Evolutionary conservation across 805 yeast genomes (phyloP).

Genomic region (Myxozyma lipomycoides): DNA sequence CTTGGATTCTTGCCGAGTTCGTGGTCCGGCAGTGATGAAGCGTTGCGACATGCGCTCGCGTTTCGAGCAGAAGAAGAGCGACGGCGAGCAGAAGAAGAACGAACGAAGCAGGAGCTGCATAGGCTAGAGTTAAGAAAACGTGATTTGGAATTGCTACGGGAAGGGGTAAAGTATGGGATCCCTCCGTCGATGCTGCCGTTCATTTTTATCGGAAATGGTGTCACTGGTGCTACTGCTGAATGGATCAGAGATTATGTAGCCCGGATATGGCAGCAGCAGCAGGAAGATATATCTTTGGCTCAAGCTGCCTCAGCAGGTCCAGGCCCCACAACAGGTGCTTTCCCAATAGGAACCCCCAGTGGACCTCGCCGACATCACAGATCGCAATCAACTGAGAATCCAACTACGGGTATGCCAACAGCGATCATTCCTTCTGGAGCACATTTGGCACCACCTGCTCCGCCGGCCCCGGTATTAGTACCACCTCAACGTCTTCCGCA

Average conservation of each 20-base stretch:
- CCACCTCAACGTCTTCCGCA: constrained; percentile 11
- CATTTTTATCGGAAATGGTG: constrained; percentile 44
- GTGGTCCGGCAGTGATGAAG: constrained; percentile 28
- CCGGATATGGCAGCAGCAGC: constrained; percentile 26
- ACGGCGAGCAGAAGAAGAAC: constrained; percentile 57
- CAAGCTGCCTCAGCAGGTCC: constrained; percentile 8
- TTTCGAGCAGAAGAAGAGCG: constrained; percentile 29
- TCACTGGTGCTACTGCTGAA: constrained; percentile 25
- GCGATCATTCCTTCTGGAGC: not conserved
- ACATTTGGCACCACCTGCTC: not conserved
- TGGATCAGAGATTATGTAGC: constrained; percentile 27
- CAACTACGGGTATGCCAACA: constrained; percentile 1
- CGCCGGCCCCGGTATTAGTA: constrained; percentile 2
- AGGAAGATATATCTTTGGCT: constrained; percentile 11
- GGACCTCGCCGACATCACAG: constrained; percentile 2
- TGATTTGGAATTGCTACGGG: constrained; percentile 54
- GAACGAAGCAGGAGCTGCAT: constrained; percentile 69
- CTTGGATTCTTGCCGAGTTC: constrained; percentile 20
- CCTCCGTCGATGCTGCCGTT: constrained; percentile 59
- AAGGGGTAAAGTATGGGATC: constrained; percentile 53
- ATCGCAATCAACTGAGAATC: constrained; percentile 11
- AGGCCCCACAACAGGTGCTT: constrained; percentile 4
- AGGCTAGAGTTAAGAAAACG: constrained; percentile 54
- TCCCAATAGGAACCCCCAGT: not conserved
- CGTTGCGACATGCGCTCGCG: constrained; percentile 26